These are phyloP conservation scores for Plantago rigida DNA, from an alignment of 305 asterid genomes.

Conservation along the genomic window DNA sequence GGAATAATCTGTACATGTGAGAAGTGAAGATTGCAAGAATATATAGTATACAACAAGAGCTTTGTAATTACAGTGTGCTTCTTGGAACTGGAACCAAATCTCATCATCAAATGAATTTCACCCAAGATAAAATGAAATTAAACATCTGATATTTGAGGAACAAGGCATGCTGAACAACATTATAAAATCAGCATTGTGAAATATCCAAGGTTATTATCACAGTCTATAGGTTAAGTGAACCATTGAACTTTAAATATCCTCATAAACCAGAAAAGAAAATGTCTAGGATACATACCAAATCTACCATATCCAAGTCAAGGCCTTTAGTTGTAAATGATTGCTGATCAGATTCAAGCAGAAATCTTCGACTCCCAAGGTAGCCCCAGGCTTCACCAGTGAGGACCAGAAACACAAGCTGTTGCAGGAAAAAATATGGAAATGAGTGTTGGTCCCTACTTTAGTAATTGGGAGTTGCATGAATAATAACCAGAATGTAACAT, in stretches of 20 bases:
- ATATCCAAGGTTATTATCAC: slow-evolving; percentile 3
- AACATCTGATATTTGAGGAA: slow-evolving; percentile 13
- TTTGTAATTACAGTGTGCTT: neutral
- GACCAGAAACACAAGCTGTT: slow-evolving; percentile 83
- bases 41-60: neutral
- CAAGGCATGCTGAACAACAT: slow-evolving; percentile 6
- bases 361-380: slow-evolving; percentile 87
- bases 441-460: slow-evolving; percentile 14
- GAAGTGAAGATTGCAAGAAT: neutral
- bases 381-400: slow-evolving; percentile 99
- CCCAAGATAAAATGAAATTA: neutral
- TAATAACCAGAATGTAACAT: slow-evolving; percentile 18
- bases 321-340: slow-evolving; percentile 64
- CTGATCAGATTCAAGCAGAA: slow-evolving; percentile 69
- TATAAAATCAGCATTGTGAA: slow-evolving; percentile 9
- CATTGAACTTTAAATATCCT: slow-evolving; percentile 15
- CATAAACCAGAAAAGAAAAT: slow-evolving; percentile 16
- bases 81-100: neutral
- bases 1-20: too few species aligned
- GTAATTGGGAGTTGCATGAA: slow-evolving; percentile 12
- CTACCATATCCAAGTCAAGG: slow-evolving; percentile 57
- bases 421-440: slow-evolving; percentile 24
- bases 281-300: slow-evolving; percentile 44
- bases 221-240: slow-evolving; percentile 10
- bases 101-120: slow-evolving; percentile 3